These are phyloP conservation scores for Euclidium syriacum DNA, from an alignment of 345 rosid genomes.

Conservation along the genomic window DNA sequence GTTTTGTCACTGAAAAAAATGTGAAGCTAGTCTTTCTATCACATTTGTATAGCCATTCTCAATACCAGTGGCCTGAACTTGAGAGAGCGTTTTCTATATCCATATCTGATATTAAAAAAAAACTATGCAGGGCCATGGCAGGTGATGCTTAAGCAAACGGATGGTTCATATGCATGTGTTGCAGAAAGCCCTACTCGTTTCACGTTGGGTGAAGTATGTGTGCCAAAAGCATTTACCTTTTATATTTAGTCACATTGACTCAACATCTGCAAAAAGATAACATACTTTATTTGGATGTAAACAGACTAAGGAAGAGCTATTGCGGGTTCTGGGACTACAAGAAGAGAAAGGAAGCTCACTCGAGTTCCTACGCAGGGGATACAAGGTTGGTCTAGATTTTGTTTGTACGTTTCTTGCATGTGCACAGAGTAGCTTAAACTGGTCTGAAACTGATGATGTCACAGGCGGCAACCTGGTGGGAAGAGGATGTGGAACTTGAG, in stretches of 20 bases:
- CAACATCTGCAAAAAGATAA: background rate
- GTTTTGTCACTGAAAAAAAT: background rate
- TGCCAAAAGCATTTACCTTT: slow-evolving; percentile 3
- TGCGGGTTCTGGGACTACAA: slow-evolving; percentile 82
- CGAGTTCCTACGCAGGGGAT: slow-evolving; percentile 86
- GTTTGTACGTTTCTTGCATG: background rate
- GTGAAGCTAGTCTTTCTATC: background rate
- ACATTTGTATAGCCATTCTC: background rate
- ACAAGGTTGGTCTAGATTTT: slow-evolving; percentile 47
- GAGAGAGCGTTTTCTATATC: background rate
- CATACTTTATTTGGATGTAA: slow-evolving; percentile 18
- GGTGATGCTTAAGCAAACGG: slow-evolving; percentile 95
- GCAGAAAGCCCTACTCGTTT: slow-evolving; percentile 88
- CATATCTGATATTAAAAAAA: slow-evolving; percentile 6
- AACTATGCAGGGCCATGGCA: slow-evolving; percentile 90
- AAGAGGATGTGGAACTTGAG: slow-evolving; percentile 82
- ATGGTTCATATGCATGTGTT: slow-evolving; percentile 78
- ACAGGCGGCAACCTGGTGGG: slow-evolving; percentile 97
- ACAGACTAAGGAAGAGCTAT: slow-evolving; percentile 88
- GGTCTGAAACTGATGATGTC: slow-evolving; percentile 15
- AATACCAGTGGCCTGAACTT: background rate
- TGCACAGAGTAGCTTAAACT: background rate
- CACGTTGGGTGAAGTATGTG: slow-evolving; percentile 77
- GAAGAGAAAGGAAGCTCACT: slow-evolving; percentile 93
- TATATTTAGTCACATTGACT: background rate